phyloP scores from a whole-genome alignment of 495 filamentous ascomycete species.

The Aspergillus ostianus region DNA sequence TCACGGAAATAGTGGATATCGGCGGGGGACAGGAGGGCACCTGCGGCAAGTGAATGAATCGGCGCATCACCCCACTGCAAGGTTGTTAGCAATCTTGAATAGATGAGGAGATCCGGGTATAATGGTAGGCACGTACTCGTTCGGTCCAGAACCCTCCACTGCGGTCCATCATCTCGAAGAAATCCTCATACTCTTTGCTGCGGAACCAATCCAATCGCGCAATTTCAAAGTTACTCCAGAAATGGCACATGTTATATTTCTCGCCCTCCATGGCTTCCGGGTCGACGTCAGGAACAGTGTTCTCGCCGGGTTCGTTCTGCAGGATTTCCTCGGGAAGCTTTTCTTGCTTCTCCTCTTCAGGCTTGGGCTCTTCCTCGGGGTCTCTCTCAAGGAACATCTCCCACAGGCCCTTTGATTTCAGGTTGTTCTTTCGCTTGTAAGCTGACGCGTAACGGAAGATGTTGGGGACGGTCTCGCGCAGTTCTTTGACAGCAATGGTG shows the following conservation, averaged over 20 bases:
- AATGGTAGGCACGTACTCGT: conserved; percentile 60
- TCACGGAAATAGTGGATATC: conserved; percentile 99
- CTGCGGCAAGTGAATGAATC: conserved; percentile 96
- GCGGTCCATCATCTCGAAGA: conserved; percentile 99
- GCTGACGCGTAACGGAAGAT: conserved; percentile 99
- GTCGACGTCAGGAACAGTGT: conserved; percentile 75
- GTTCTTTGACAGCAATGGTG: conserved; percentile 98
- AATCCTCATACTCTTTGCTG: conserved; percentile 94
- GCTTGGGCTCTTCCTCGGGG: conserved; percentile 51
- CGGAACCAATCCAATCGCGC: conserved; percentile 92
- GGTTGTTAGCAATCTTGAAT: conserved; percentile 25
- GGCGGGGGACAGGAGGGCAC: conserved; percentile 72
- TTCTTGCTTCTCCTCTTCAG: conserved; percentile 67
- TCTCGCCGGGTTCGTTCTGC: conserved; percentile 69
- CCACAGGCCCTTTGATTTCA: conserved; percentile 91
- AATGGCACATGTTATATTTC: conserved; percentile 99
- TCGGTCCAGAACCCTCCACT: conserved; percentile 99
- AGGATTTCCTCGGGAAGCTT: conserved; percentile 80
- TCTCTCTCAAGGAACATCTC: conserved; percentile 93
- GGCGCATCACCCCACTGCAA: conserved; percentile 95
- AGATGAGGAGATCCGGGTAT: conserved; percentile 9
- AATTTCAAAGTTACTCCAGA: conserved; percentile 99
- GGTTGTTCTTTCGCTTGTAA: conserved; percentile 89
- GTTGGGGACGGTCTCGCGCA: conserved; percentile 97
- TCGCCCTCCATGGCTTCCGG: conserved; percentile 96